A percentile compares a stretch with the other conserved stretches of the same genome.
Conservation (phyloP, 495 filamentous ascomycete species). For the Neurospora sp. region DNA sequence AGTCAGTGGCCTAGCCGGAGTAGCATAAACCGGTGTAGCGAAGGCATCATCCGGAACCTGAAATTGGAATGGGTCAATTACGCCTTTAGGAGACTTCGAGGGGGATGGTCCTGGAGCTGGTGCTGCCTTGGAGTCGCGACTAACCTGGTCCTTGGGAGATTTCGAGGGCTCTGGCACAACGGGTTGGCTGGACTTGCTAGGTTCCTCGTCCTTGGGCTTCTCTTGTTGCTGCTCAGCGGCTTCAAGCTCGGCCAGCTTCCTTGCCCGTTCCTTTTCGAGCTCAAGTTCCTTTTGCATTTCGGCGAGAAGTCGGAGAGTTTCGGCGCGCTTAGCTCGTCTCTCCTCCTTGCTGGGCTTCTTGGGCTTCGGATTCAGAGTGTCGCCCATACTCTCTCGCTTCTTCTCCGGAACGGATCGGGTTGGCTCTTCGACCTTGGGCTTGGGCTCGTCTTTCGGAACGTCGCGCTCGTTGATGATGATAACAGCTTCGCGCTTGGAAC, state of each 20-base stretch:
- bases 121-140: constrained; percentile 11
- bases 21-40: constrained; percentile 25
- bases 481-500: constrained; percentile 12
- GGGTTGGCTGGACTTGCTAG: neutral
- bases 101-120: constrained; percentile 3
- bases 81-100: constrained; percentile 7
- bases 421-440: constrained; percentile 7
- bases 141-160: constrained; percentile 1
- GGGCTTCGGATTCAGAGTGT: constrained; percentile 1
- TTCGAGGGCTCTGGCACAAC: neutral
- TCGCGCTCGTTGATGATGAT: constrained; percentile 23
- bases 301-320: constrained; percentile 15
- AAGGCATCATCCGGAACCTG: constrained; percentile 42
- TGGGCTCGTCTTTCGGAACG: constrained; percentile 15
- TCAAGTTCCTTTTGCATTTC: constrained; percentile 21
- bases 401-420: constrained; percentile 3
- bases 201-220: neutral
- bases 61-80: constrained; percentile 41
- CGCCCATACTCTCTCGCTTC: constrained; percentile 10
- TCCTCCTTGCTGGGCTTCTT: constrained; percentile 19
- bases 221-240: neutral
- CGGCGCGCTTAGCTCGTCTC: constrained; percentile 13
- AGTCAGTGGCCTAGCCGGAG: constrained; percentile 26
- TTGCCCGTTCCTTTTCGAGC: constrained; percentile 15
- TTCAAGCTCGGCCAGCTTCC: constrained; percentile 8